Base-by-base conservation (phyloP, 2,329 filamentous ascomycete species). In the Arthroderma sp. region DNA sequence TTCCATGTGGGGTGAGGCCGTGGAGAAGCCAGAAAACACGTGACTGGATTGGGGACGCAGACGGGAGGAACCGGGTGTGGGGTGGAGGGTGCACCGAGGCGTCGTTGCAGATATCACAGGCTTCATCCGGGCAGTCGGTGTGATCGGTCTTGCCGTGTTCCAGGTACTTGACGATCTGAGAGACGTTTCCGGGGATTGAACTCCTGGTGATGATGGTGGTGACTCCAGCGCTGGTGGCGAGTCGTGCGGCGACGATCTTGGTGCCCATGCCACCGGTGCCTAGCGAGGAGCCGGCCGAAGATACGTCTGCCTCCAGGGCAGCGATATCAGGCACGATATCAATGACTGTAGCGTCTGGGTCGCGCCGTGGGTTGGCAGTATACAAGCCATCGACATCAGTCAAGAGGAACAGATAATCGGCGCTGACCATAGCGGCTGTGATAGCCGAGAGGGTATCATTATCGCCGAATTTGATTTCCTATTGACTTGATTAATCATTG, bases 401-500 rank as follows among this genome's bases (percentile, higher is more conserved):
- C 91, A 98, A 96, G 51, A 98, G 74, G 66, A 98, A 98, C 6
- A 98, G 74, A 56, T 94, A 86, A 58, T 98, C 88, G 42, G 91
- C 91, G 57, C 94, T 86, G 15, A 96, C 85, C 87, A 96, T 96
- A 53, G 84, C 91, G 1, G 91, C 86, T 0, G 91, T 94, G 55
- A 98, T 95, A 46, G 91, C 91, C 8, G 87, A 94, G 39, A 98
- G 72, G 1, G 91, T 98, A 64, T 98, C 91, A 57, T 98, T 98
- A 71, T 98, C 91, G 53, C 91, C 91, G 60, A 98, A 98, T 71
- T 96, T 96, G 68, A 98, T 98, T 74, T 98, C 91, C 59, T 69
- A 44, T 8, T 36, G n/a, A 22, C 15, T 22, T 22, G 15, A 22
- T 22, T 22, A 22, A 22, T 22, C 15, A 22, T 22, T 15, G 33